Evolutionary conservation across 345 rosid genomes (phyloP).

Genomic region (Salix dunnii): DNA sequence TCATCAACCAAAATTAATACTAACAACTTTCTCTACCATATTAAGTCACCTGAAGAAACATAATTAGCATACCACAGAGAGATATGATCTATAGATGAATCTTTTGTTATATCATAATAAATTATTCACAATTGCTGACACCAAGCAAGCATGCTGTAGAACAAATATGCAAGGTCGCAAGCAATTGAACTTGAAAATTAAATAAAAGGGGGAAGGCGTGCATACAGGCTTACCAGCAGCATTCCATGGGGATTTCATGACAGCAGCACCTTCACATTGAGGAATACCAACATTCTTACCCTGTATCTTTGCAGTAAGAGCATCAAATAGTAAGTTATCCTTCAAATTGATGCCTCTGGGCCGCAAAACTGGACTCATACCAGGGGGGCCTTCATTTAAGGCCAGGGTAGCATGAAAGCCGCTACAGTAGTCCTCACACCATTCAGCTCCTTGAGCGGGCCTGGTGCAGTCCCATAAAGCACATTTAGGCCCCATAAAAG

Average conservation of each 20-base stretch:
- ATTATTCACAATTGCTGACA: neutral
- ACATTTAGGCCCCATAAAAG: constrained; percentile 84
- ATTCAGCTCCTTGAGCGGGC: constrained; percentile 67
- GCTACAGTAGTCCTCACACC: constrained; percentile 66
- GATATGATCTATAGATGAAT: neutral
- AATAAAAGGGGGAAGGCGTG: neutral
- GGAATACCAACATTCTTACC: constrained; percentile 90
- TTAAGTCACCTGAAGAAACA: neutral
- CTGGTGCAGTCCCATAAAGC: constrained; percentile 91
- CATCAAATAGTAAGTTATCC: constrained; percentile 59
- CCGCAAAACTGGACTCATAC: constrained; percentile 62
- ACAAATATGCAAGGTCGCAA: neutral
- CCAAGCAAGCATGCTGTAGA: neutral
- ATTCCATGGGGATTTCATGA: constrained; percentile 79
- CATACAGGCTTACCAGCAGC: constrained; percentile 50
- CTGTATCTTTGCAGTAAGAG: constrained; percentile 58
- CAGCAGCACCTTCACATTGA: constrained; percentile 82
- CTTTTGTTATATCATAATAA: neutral
- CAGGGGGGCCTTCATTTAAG: constrained; percentile 55
- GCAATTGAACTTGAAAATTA: neutral
- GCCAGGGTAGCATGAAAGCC: constrained; percentile 66
- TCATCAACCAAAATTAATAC: constrained; percentile 7
- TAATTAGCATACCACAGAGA: neutral
- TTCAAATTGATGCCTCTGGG: constrained; percentile 72
- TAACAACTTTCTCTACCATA: neutral